These are phyloP conservation scores for Aspergillus quadricinctus DNA, from an alignment of 2,329 filamentous ascomycete species.

Conservation along the genomic window DNA sequence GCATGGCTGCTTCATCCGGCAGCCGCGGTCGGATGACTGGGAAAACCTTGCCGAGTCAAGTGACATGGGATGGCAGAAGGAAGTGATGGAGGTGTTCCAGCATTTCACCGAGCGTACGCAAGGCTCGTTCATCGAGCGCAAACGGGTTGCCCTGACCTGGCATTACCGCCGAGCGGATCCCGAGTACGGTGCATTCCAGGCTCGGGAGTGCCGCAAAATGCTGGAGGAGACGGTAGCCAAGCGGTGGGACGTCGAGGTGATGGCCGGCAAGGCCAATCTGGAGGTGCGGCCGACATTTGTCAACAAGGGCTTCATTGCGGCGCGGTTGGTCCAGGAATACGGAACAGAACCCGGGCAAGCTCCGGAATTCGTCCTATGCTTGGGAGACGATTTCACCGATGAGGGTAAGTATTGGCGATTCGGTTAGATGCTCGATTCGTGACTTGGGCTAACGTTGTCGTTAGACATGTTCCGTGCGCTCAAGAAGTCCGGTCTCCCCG, in stretches of 20 bases:
- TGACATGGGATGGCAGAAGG: constrained; percentile 88
- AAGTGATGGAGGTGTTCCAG: constrained; percentile 80
- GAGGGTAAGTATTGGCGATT: constrained; percentile 63
- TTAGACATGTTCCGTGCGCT: constrained; percentile 80
- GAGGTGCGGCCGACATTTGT: constrained; percentile 96
- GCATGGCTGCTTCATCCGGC: constrained; percentile 90
- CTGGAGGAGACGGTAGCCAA: constrained; percentile 72
- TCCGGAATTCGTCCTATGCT: constrained; percentile 82
- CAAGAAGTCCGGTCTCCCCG: constrained; percentile 50
- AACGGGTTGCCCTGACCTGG: constrained; percentile 93
- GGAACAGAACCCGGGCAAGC: constrained; percentile 50
- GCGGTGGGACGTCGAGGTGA: constrained; percentile 89
- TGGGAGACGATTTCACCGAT: constrained; percentile 95
- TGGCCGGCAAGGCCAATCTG: constrained; percentile 93
- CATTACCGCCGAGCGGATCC: constrained; percentile 91
- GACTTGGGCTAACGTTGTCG: neutral
- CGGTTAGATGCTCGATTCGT: neutral
- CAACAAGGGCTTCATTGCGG: constrained; percentile 95
- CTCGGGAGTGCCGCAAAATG: constrained; percentile 74
- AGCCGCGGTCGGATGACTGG: constrained; percentile 74
- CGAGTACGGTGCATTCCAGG: constrained; percentile 75
- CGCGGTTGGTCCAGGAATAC: constrained; percentile 73
- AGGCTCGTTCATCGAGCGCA: constrained; percentile 89
- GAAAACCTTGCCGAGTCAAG: constrained; percentile 80
- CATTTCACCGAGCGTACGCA: constrained; percentile 82